Conservation (phyloP, 2,329 filamentous ascomycete species). For the Hymenoscyphus repandus region DNA sequence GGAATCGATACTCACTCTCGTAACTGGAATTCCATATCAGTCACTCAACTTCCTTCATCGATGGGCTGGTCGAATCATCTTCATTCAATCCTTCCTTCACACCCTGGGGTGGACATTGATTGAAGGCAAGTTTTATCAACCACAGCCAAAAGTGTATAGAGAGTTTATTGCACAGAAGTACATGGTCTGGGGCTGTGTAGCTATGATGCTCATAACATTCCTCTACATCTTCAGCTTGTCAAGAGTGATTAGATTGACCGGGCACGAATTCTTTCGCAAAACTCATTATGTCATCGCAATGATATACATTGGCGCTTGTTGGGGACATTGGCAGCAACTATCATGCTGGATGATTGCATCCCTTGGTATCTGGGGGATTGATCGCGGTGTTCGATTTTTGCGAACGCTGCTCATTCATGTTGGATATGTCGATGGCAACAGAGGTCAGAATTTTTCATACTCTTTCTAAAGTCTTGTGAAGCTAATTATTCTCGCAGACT, state of each 20-base stretch:
- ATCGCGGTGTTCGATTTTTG: conserved; percentile 53
- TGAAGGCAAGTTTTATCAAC: conserved; percentile 63
- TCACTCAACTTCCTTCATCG: conserved; percentile 74
- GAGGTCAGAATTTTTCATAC: conserved; percentile 21
- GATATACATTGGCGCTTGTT: conserved; percentile 70
- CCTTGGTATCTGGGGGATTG: conserved; percentile 59
- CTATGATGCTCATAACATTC: conserved; percentile 57
- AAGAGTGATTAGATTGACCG: conserved; percentile 57
- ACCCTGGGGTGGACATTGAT: conserved; percentile 67
- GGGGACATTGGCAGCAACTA: conserved; percentile 67
- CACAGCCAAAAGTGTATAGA: conserved; percentile 55
- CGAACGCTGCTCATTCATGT: conserved; percentile 58
- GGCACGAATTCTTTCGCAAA: conserved; percentile 75
- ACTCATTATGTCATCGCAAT: conserved; percentile 68
- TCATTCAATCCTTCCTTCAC: conserved; percentile 61
- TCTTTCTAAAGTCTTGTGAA: neutral
- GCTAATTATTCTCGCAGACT: conserved; percentile 29
- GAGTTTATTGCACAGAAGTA: conserved; percentile 60
- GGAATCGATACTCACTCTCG: conserved; percentile 62
- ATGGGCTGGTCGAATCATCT: conserved; percentile 70
- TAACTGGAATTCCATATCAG: conserved; percentile 72
- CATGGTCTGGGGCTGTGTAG: conserved; percentile 68
- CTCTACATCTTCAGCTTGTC: conserved; percentile 55
- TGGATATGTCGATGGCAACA: conserved; percentile 38
- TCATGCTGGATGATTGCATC: conserved; percentile 64